These are phyloP conservation scores for Bipolaris cookei DNA, from an alignment of 2,329 filamentous ascomycete species.

Conservation along the genomic window DNA sequence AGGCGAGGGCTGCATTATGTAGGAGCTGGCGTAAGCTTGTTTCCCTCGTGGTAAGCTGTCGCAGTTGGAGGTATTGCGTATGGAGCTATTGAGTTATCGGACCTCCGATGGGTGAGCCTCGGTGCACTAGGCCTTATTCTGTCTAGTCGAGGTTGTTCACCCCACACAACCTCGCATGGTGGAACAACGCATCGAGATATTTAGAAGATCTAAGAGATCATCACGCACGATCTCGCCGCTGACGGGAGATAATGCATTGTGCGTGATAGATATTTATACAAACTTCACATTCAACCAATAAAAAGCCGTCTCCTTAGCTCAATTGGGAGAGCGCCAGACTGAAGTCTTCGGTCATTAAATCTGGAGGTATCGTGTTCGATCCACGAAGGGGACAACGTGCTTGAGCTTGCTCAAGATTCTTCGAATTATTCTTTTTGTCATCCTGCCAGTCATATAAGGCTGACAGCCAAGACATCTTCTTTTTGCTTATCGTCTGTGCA, in stretches of 20 bases:
- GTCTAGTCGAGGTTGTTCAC: conserved; percentile 6
- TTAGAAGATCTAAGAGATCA: background rate
- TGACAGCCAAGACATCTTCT: too few species aligned
- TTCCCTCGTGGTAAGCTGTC: background rate
- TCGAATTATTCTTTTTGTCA: conserved; percentile 28
- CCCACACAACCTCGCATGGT: background rate
- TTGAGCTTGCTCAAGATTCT: conserved; percentile 19
- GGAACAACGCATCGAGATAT: background rate
- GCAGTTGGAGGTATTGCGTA: conserved; percentile 12
- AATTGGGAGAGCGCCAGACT: conserved; percentile 31
- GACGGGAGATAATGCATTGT: accelerated
- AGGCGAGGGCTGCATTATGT: conserved; percentile 39
- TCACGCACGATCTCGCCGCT: background rate
- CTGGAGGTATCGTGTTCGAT: conserved; percentile 29
- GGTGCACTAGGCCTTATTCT: conserved; percentile 9
- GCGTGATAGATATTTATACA: background rate
- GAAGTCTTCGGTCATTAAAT: conserved; percentile 28
- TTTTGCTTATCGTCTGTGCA: too few species aligned
- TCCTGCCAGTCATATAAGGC: conserved; percentile 10
- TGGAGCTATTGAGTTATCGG: conserved; percentile 9
- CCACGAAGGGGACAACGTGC: conserved; percentile 28
- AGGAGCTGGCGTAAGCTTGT: background rate
- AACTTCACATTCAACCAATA: conserved; percentile 4
- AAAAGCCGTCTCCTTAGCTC: conserved; percentile 29
- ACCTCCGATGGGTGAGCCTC: background rate